Conservation (phyloP, 1,284 basidiomycete species). For the Neotropicomus parvogracilis region DNA sequence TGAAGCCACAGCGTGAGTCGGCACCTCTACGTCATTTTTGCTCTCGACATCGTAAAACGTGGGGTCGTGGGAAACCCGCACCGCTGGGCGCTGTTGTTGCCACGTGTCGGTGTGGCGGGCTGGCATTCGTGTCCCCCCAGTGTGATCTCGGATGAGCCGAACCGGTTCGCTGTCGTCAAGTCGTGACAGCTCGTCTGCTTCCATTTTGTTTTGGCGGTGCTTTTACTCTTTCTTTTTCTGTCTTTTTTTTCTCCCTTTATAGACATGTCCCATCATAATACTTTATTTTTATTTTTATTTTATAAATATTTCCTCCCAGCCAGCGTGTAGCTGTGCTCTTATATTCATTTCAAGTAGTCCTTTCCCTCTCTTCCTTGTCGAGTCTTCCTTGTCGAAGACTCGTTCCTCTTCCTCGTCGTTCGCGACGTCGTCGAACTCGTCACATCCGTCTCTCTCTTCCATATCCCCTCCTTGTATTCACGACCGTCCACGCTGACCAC, state of each 20-base stretch:
- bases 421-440: constrained; percentile 24
- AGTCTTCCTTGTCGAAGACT: constrained; percentile 29
- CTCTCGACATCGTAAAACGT: constrained; percentile 54
- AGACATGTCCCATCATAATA: too few species aligned
- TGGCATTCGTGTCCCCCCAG: too few species aligned
- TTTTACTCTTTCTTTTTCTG: constrained; percentile 6
- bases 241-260: constrained; percentile 10
- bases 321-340: constrained; percentile 29
- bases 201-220: constrained; percentile 11
- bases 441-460: constrained; percentile 26
- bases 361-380: constrained; percentile 26
- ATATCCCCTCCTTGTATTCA: constrained; percentile 37
- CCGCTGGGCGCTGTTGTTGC: constrained; percentile 14
- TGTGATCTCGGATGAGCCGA: constrained; percentile 34
- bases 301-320: constrained; percentile 10
- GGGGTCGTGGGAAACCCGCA: constrained; percentile 44
- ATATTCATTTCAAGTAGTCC: constrained; percentile 28
- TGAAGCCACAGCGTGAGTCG: constrained; percentile 24
- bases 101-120: too few species aligned
- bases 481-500: constrained; percentile 57
- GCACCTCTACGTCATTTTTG: constrained; percentile 32
- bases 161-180: constrained; percentile 22
- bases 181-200: constrained; percentile 14
- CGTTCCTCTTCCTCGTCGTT: constrained; percentile 31
- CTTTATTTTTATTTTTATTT: constrained; percentile 15